Conservation (phyloP, 257 asterid genomes). For the Leptodermis oblonga region DNA sequence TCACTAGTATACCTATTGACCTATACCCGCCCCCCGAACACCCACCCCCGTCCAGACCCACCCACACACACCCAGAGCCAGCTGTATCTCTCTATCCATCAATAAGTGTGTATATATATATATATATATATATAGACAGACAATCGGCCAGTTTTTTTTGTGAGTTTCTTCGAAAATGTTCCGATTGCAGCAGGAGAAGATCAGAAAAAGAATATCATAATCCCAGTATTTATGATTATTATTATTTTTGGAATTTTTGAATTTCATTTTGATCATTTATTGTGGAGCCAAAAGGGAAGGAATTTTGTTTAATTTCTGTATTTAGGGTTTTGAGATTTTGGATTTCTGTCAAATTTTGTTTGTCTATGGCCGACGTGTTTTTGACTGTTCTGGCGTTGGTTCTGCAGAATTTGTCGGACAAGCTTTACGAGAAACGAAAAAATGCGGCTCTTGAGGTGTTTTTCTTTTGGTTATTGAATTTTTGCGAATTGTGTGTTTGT, state of each 20-base stretch:
- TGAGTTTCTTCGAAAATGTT: constrained; percentile 6
- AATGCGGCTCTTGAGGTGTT: constrained; percentile 97
- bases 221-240: not conserved
- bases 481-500: not conserved
- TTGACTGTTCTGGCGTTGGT: constrained; percentile 79
- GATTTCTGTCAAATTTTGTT: constrained; percentile 17
- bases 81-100: constrained; percentile 7
- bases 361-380: constrained; percentile 71
- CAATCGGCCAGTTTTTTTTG: not conserved
- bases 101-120: not conserved
- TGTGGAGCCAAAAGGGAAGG: constrained; percentile 13
- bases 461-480: not conserved
- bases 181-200: constrained; percentile 11
- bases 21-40: not conserved
- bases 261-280: not conserved
- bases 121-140: too few species aligned
- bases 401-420: constrained; percentile 89
- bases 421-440: constrained; percentile 94
- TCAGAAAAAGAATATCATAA: constrained; percentile 11
- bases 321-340: constrained; percentile 33
- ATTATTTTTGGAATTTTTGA: not conserved
- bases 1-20: constrained; percentile 1
- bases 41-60: not conserved
- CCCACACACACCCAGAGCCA: constrained; percentile 5
- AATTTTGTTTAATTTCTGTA: constrained; percentile 7